Conservation (phyloP, 768 basidiomycete species). For the Erythrobasidium yunnanense region DNA sequence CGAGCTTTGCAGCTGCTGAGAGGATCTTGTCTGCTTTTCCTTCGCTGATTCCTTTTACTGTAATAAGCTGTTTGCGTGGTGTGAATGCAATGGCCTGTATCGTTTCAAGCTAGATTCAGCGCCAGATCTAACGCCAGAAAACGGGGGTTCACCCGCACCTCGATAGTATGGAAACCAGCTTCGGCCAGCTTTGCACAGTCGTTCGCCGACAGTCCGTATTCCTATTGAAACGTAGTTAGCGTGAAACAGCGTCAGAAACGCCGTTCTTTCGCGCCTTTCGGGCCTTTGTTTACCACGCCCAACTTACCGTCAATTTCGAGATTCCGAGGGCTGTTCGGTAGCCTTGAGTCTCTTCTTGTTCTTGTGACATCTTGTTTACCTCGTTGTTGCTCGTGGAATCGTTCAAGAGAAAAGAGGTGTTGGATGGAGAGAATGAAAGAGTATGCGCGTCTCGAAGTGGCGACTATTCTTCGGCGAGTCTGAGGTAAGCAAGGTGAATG, state of each 20-base stretch:
- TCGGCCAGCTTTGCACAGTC: conserved; percentile 92
- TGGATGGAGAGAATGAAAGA: background rate
- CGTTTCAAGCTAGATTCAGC: too few species aligned
- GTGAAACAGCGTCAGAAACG: background rate
- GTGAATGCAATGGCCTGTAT: conserved; percentile 67
- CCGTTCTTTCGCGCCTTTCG: background rate
- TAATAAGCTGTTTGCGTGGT: conserved; percentile 74
- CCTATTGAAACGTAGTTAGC: conserved; percentile 45
- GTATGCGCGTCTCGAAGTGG: background rate
- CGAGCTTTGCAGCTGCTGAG: conserved; percentile 86
- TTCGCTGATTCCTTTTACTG: conserved; percentile 94
- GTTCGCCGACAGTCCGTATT: conserved; percentile 74
- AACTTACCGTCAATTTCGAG: conserved; percentile 22
- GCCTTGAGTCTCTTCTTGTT: conserved; percentile 9
- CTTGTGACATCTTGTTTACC: conserved; percentile 24
- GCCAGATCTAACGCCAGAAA: too few species aligned
- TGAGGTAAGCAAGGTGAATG: background rate
- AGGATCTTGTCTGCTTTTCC: conserved; percentile 95
- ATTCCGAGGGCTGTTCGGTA: conserved; percentile 21
- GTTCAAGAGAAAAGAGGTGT: too few species aligned
- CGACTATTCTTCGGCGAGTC: background rate
- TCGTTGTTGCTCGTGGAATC: too few species aligned
- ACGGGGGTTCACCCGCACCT: conserved; percentile 45
- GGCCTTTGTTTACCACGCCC: background rate
- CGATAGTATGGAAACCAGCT: conserved; percentile 83